phyloP scores from a whole-genome alignment of 2,329 filamentous ascomycete genomes.

The Pestalotiopsis sp. region DNA sequence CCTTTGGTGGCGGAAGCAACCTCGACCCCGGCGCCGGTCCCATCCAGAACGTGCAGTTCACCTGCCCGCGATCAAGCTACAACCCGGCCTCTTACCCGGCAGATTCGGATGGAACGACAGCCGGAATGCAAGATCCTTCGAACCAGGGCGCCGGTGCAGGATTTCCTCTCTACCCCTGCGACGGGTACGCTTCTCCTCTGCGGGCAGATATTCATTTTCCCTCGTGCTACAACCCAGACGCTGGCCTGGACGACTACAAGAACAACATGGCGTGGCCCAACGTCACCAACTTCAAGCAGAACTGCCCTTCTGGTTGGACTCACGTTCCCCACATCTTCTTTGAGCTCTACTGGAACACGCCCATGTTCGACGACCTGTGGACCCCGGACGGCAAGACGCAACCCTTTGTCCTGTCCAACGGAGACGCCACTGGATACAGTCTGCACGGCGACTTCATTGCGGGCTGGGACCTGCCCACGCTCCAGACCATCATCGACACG shows the following conservation, averaged over 20 bases:
- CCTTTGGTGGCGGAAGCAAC: conserved; percentile 46
- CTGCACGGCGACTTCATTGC: conserved; percentile 75
- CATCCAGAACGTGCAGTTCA: conserved; percentile 60
- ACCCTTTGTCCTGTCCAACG: conserved; percentile 71
- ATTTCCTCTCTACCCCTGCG: conserved; percentile 74
- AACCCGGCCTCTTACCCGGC: conserved; percentile 55
- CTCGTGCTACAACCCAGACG: conserved; percentile 71
- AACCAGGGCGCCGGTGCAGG: conserved; percentile 61
- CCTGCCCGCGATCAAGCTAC: conserved; percentile 57
- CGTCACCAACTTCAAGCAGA: conserved; percentile 47
- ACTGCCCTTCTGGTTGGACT: conserved; percentile 58
- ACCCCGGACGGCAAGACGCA: conserved; percentile 54
- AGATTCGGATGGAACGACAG: conserved; percentile 55
- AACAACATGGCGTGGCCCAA: conserved; percentile 70
- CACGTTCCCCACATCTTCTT: conserved; percentile 62
- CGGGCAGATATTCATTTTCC: conserved; percentile 73
- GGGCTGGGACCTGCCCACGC: conserved; percentile 68
- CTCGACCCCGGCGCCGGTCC: conserved; percentile 47
- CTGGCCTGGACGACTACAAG: conserved; percentile 61
- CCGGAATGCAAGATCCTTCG: conserved; percentile 56
- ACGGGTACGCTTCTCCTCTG: conserved; percentile 62
- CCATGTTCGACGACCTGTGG: conserved; percentile 54
- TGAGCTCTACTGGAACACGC: conserved; percentile 65
- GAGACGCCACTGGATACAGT: conserved; percentile 71
- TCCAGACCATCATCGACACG: conserved; percentile 68